Evolutionary conservation across 371 early-diverging fungal species (phyloP).

Genomic region (Mortierella sp.): DNA sequence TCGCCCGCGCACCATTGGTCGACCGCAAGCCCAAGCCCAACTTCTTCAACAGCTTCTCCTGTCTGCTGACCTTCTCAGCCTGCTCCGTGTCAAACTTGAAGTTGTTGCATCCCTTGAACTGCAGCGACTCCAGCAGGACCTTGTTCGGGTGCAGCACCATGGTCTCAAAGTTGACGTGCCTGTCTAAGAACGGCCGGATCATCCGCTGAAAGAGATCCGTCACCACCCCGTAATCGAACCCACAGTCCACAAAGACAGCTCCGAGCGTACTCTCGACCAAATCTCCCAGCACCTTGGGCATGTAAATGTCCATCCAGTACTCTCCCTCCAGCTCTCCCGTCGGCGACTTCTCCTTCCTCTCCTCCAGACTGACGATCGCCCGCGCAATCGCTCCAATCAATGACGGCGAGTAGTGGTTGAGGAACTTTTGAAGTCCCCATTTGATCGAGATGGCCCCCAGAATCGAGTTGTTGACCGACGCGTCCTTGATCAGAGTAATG

Average conservation of each 20-base stretch:
- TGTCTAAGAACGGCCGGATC: constrained; percentile 66
- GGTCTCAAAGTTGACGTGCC: constrained; percentile 66
- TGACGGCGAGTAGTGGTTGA: constrained; percentile 74
- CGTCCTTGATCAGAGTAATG: constrained; percentile 83
- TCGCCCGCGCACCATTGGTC: neutral
- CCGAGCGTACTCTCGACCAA: constrained; percentile 91
- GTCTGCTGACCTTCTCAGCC: neutral
- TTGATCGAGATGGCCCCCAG: constrained; percentile 80
- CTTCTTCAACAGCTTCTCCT: neutral
- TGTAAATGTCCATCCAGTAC: constrained; percentile 77
- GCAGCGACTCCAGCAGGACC: constrained; percentile 33
- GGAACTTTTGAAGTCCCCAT: constrained; percentile 72
- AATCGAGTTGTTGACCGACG: constrained; percentile 90
- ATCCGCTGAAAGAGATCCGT: constrained; percentile 65
- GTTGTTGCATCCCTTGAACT: constrained; percentile 25
- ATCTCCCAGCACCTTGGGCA: constrained; percentile 93
- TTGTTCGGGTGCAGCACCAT: constrained; percentile 67
- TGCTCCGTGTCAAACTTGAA: constrained; percentile 16
- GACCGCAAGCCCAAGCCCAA: constrained; percentile 16
- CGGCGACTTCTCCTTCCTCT: constrained; percentile 45
- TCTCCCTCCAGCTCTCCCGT: constrained; percentile 61
- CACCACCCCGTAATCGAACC: constrained; percentile 70
- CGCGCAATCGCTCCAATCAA: constrained; percentile 66
- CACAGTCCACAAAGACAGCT: constrained; percentile 90
- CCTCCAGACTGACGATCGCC: constrained; percentile 59